phyloP scores from a whole-genome alignment of 495 filamentous ascomycete species.

The Aspergillus cristatus region DNA sequence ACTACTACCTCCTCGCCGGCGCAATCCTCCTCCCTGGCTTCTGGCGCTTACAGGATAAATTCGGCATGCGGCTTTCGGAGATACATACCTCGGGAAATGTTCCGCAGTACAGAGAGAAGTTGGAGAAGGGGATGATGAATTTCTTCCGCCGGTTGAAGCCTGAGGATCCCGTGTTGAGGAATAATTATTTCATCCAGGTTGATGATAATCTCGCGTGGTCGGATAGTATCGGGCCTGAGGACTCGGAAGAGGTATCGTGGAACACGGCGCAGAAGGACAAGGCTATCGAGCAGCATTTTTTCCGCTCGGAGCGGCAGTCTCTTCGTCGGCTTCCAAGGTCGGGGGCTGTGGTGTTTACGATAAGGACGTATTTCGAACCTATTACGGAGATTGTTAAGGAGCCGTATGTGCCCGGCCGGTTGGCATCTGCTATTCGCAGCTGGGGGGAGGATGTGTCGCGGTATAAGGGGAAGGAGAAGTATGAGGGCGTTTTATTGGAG shows the following conservation, averaged over 20 bases:
- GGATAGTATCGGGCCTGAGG: slow-evolving; percentile 65
- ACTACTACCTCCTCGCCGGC: slow-evolving; percentile 80
- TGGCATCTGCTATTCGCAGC: slow-evolving; percentile 67
- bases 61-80: slow-evolving; percentile 71
- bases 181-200: slow-evolving; percentile 74
- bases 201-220: slow-evolving; percentile 67
- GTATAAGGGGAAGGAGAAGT: slow-evolving; percentile 81
- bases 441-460: slow-evolving; percentile 77
- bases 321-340: slow-evolving; percentile 61
- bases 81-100: slow-evolving; percentile 81
- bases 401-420: slow-evolving; percentile 58
- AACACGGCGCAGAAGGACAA: slow-evolving; percentile 68
- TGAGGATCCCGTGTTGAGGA: slow-evolving; percentile 54
- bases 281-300: slow-evolving; percentile 66
- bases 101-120: slow-evolving; percentile 64
- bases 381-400: slow-evolving; percentile 57
- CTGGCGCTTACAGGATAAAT: slow-evolving; percentile 80
- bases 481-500: slow-evolving; percentile 69
- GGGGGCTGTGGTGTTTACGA: slow-evolving; percentile 74
- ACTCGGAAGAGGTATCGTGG: slow-evolving; percentile 58
- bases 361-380: slow-evolving; percentile 70
- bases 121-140: slow-evolving; percentile 78
- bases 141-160: slow-evolving; percentile 61
- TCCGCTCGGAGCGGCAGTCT: slow-evolving; percentile 72
- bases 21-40: slow-evolving; percentile 75